These are phyloP conservation scores for Torrubiellomyces zombiae DNA, from an alignment of 2,329 filamentous ascomycete species.

Conservation along the genomic window DNA sequence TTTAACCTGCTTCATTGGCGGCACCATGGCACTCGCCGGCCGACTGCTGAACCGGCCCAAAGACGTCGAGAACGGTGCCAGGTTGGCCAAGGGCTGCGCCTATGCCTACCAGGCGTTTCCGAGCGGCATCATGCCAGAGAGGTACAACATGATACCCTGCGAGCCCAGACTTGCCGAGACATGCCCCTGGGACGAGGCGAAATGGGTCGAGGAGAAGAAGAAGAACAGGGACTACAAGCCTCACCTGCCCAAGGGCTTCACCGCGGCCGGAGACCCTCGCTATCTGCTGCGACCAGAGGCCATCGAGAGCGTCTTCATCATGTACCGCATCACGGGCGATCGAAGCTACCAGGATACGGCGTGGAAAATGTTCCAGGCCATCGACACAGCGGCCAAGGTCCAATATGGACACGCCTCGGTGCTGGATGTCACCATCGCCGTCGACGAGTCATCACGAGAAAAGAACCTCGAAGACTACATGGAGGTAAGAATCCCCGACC, in stretches of 20 bases:
- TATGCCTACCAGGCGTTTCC: slow-evolving; percentile 31
- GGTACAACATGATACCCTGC: slow-evolving; percentile 25
- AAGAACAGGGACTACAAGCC: slow-evolving; percentile 6
- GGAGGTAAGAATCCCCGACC: too few relatives aligned
- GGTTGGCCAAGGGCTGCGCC: slow-evolving; percentile 33
- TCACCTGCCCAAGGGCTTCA: slow-evolving; percentile 34
- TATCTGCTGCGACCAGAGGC: slow-evolving; percentile 61
- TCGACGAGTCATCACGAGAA: slow-evolving; percentile 11
- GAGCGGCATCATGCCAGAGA: slow-evolving; percentile 36
- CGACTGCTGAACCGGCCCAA: slow-evolving; percentile 22
- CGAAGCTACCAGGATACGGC: slow-evolving; percentile 46
- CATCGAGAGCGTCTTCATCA: slow-evolving; percentile 65
- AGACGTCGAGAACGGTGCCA: slow-evolving; percentile 25
- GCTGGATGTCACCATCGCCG: slow-evolving; percentile 32
- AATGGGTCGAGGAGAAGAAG: slow-evolving; percentile 37
- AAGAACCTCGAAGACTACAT: slow-evolving; percentile 41
- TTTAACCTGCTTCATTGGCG: slow-evolving; percentile 33
- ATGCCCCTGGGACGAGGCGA: slow-evolving; percentile 15
- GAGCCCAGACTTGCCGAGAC: slow-evolving; percentile 10
- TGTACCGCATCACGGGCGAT: slow-evolving; percentile 57
- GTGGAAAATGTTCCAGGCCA: slow-evolving; percentile 54
- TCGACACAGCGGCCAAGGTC: slow-evolving; percentile 41
- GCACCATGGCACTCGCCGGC: slow-evolving; percentile 31
- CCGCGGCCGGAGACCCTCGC: slow-evolving; percentile 32
- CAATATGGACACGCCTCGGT: slow-evolving; percentile 45